Evolutionary conservation across 2,329 filamentous ascomycete species (phyloP).

Genomic region (Exophiala oligosperma): DNA sequence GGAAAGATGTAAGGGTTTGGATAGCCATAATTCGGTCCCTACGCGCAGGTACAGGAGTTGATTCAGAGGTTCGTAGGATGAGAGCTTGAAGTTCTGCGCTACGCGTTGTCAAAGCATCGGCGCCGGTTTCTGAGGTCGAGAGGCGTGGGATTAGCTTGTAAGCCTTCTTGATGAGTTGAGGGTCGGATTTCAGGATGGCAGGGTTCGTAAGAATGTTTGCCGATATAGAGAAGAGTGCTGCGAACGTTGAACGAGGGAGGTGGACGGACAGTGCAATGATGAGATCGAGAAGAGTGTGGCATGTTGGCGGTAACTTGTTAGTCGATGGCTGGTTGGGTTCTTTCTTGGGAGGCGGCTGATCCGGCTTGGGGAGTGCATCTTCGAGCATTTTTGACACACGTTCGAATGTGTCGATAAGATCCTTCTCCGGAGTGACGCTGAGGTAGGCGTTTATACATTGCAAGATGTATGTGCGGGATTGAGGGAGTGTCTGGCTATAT

Average conservation of each 20-base stretch:
- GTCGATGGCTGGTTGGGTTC: slow-evolving; percentile 59
- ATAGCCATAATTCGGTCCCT: slow-evolving; percentile 85
- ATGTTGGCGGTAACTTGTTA: slow-evolving; percentile 83
- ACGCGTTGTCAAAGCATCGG: slow-evolving; percentile 72
- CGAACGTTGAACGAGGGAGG: slow-evolving; percentile 82
- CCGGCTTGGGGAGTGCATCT: slow-evolving; percentile 60
- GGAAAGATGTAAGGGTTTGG: slow-evolving; percentile 72
- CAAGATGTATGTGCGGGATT: slow-evolving; percentile 85
- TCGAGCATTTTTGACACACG: slow-evolving; percentile 84
- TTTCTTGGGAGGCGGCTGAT: slow-evolving; percentile 65
- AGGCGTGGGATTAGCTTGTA: slow-evolving; percentile 96
- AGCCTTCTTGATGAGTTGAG: slow-evolving; percentile 96
- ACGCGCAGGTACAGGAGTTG: slow-evolving; percentile 81
- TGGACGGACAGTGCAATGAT: slow-evolving; percentile 96
- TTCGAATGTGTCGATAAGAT: slow-evolving; percentile 84
- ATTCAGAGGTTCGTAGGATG: slow-evolving; percentile 75
- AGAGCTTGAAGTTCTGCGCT: slow-evolving; percentile 79
- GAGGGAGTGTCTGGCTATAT: slow-evolving; percentile 92
- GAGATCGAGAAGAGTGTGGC: slow-evolving; percentile 93
- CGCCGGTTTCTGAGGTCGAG: slow-evolving; percentile 75
- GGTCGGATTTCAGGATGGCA: slow-evolving; percentile 60
- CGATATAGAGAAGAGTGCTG: slow-evolving; percentile 82
- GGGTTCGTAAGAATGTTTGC: slow-evolving; percentile 77
- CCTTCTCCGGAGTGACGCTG: slow-evolving; percentile 76
- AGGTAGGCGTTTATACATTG: slow-evolving; percentile 94